phyloP scores from a whole-genome alignment of 495 filamentous ascomycete genomes.

The Podospora conica region DNA sequence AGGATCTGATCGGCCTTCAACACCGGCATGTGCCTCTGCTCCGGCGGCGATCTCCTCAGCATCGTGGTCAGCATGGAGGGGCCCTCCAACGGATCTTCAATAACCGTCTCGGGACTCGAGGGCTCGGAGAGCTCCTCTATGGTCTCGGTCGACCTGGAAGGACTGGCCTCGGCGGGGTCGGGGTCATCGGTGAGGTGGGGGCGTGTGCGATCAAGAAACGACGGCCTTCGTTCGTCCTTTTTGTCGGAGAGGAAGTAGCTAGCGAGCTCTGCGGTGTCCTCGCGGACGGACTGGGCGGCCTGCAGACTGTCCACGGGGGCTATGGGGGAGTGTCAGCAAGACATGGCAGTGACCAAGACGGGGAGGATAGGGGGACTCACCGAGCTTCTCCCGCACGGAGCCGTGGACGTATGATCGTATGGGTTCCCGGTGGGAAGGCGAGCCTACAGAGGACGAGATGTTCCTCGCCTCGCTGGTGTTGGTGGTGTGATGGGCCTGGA shows the following conservation, averaged over 20 bases:
- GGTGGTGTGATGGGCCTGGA: slow-evolving; percentile 2
- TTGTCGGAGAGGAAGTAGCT: slow-evolving; percentile 73
- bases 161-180: slow-evolving; percentile 1
- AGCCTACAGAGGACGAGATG: slow-evolving; percentile 37
- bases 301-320: slow-evolving; percentile 57
- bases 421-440: slow-evolving; percentile 53
- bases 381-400: slow-evolving; percentile 56
- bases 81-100: slow-evolving; percentile 30
- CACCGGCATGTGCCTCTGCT: slow-evolving; percentile 13
- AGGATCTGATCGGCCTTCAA: slow-evolving; percentile 11
- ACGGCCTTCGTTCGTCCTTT: slow-evolving; percentile 32
- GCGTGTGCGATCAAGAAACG: slow-evolving; percentile 35
- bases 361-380: slow-evolving; percentile 38
- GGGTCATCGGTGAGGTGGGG: slow-evolving; percentile 23
- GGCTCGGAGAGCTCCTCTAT: slow-evolving; percentile 62
- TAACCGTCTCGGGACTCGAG: slow-evolving; percentile 39
- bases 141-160: slow-evolving; percentile 26
- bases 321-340: slow-evolving; percentile 8
- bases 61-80: slow-evolving; percentile 59
- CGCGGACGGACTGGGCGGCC: slow-evolving; percentile 72
- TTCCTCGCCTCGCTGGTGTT: slow-evolving; percentile 23
- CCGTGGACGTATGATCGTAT: slow-evolving; percentile 75
- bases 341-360: not conserved
- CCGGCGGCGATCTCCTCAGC: slow-evolving; percentile 51
- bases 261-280: slow-evolving; percentile 87